Base-by-base conservation (phyloP, 306 rosid species). In the Arachis hypogaea region DNA sequence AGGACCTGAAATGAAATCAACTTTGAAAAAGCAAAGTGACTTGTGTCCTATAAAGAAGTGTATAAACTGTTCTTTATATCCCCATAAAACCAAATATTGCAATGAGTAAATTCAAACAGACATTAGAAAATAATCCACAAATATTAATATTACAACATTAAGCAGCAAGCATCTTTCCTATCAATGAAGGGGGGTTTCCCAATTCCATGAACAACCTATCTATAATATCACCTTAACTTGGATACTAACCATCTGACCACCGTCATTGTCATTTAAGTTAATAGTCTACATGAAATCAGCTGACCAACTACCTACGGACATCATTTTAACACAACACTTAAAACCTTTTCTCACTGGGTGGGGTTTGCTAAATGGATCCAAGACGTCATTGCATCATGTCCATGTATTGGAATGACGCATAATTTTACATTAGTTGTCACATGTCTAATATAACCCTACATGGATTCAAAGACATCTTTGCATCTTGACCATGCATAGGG, bases 111-210 rank as follows among this genome's bases (percentile, higher is more conserved):
- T 30, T 38, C 59, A 36, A 72, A 49, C 30, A 65, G 47, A 70
- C 5, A 59, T 40, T 76, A 71, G 22, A 54, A 54, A 70, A 52
- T 29, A 65, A 77, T 63, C 9, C 63, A 49, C 22, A 58, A 28
- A 9, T 14, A 44, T 14, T 5, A 28, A 12, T 14, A 33, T 14
- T 5, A 58, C 11, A n/a, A 28, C 7, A 47, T 49, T 18, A 42
- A 66, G 59, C 7, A 73, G 33, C 66, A 59, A 6, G 36, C 62
- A 74, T n/a, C 28, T 60, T 30, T 52, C 9, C 33, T 42, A 36
- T 49, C 47, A 59, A 38, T 9, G 54, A 57, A 64, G 42, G 22
- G 56, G 10, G 10, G 44, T 57, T 29, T 66, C 7, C 33, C 28
- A 38, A 54, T 51, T 44, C 36, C 16, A 9, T 49, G 80, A 16